Conservation (phyloP, 2,329 filamentous ascomycete species). For the Ophiostoma sp. region DNA sequence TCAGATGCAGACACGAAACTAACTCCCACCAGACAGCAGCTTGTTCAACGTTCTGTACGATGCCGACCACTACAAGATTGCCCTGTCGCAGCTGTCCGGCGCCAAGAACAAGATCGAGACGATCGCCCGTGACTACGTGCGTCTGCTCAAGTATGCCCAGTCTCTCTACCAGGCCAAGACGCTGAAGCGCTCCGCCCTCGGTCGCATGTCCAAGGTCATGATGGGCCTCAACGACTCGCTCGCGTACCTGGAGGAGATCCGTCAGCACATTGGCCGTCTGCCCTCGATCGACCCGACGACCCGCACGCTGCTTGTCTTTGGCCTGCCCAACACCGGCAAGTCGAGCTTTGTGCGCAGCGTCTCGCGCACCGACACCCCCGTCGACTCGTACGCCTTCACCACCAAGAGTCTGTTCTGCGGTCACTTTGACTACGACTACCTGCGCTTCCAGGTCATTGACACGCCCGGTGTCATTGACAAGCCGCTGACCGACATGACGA, state of each 20-base stretch:
- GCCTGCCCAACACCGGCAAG: slow-evolving; percentile 97
- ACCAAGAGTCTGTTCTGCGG: slow-evolving; percentile 96
- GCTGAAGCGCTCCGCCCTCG: slow-evolving; percentile 89
- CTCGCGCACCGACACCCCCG: slow-evolving; percentile 89
- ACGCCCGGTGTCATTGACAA: slow-evolving; percentile 98
- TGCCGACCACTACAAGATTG: slow-evolving; percentile 95
- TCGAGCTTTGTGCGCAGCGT: slow-evolving; percentile 91
- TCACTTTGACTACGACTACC: slow-evolving; percentile 95
- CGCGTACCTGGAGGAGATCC: slow-evolving; percentile 90
- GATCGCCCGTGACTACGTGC: slow-evolving; percentile 91
- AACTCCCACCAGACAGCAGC: slow-evolving; percentile 47
- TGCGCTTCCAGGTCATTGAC: slow-evolving; percentile 79
- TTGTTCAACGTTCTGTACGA: slow-evolving; percentile 97
- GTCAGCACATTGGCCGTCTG: slow-evolving; percentile 93
- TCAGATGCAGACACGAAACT: background rate
- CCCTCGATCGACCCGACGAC: slow-evolving; percentile 99
- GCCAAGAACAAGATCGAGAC: slow-evolving; percentile 96
- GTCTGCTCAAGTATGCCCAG: slow-evolving; percentile 84
- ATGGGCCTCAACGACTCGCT: slow-evolving; percentile 92
- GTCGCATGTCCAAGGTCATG: slow-evolving; percentile 97
- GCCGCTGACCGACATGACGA: slow-evolving; percentile 98
- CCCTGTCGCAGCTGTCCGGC: slow-evolving; percentile 89
- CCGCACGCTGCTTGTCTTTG: slow-evolving; percentile 89
- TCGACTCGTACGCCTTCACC: slow-evolving; percentile 92
- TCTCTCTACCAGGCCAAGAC: slow-evolving; percentile 98